These are phyloP conservation scores for Panicum hallii DNA, from an alignment of 202 grass and related monocot genomes.

Conservation along the genomic window DNA sequence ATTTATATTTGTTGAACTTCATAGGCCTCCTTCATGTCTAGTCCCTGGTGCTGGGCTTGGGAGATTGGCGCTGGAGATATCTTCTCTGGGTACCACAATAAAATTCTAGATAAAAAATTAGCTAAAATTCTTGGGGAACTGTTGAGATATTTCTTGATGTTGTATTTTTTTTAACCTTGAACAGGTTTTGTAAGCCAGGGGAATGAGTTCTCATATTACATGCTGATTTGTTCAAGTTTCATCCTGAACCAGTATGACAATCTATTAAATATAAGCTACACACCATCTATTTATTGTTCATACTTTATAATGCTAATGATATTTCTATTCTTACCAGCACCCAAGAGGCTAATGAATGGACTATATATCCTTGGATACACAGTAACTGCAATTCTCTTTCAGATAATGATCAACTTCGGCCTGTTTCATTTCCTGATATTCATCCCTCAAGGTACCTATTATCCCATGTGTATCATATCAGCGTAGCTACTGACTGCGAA, in stretches of 20 bases:
- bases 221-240: slow-evolving; percentile 98
- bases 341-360: slow-evolving; percentile 80
- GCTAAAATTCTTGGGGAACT: not conserved
- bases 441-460: slow-evolving; percentile 84
- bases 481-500: not conserved
- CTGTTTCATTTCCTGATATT: slow-evolving; percentile 96
- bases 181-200: slow-evolving; percentile 97
- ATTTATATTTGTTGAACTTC: slow-evolving; percentile 49
- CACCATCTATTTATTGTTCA: slow-evolving; percentile 37
- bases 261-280: slow-evolving; percentile 26
- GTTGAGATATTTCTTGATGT: slow-evolving; percentile 27
- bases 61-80: slow-evolving; percentile 93
- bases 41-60: slow-evolving; percentile 98
- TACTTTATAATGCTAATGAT: slow-evolving; percentile 31
- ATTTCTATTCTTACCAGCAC: slow-evolving; percentile 58
- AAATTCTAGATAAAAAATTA: slow-evolving; percentile 14
- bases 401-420: slow-evolving; percentile 85
- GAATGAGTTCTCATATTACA: slow-evolving; percentile 99
- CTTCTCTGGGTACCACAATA: slow-evolving; percentile 72
- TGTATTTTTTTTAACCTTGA: slow-evolving; percentile 30
- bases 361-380: slow-evolving; percentile 99
- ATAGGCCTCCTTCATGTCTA: slow-evolving; percentile 89
- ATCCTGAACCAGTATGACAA: slow-evolving; percentile 92
- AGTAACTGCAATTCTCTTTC: slow-evolving; percentile 97
- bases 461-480: slow-evolving; percentile 17